Base-by-base conservation (phyloP, 2,329 filamentous ascomycete species). In the Nectriaceae sp. region DNA sequence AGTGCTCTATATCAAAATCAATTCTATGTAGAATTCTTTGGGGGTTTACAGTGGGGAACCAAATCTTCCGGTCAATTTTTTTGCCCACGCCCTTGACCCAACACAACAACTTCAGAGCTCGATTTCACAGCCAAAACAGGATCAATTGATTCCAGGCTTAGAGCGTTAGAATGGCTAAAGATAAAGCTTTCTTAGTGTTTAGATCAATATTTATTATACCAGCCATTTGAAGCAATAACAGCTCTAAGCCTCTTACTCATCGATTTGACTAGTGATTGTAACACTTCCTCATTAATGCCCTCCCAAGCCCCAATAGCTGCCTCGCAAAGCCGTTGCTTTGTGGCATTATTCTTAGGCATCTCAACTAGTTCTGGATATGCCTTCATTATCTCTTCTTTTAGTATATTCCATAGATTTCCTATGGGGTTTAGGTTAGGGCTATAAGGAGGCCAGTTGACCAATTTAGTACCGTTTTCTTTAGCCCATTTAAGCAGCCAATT, bases 381-480 rank as follows among this genome's bases (percentile, higher is more conserved):
- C 29, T 54, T 31, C 29, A 35, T 36, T 21, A 54, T 49, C 31
- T 36, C 40, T 21, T 48, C 41, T 38, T 54, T 46, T 36, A 51
- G 16, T 18, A 54, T 11, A 33, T 51, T 50, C 51, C 18, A 49
- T 44, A 46, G 35, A 42, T 51, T 54, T 42, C 51, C 42, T 4
- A 54, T 54, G 5, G 22, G 45, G 36, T 54, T 47, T 36, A 51
- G 42, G 38, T 54, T 29, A 26, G 45, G 52, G 8, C 18, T 51
- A 40, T 51, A 54, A 20, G 18, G 31, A 10, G 40, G 52, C 52
- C 22, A 54, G 18, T 48, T 24, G 0, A 47, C 26, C 8, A 50
- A 29, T 3, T 13, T 15, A 3, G 48, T 26, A 5, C 42, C 20
- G 42, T 53, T 40, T 38, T 46, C 35, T 11, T 19, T 4, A 18